These are phyloP conservation scores for cucumber (Cucumis sativus) DNA, from an alignment of 306 rosid species.

Conservation along the genomic window Cucumber_9930_V3 NC_026655.2:7300001-7300500, in stretches of 20 bases:
- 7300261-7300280: neutral
- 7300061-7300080: slow-evolving; percentile 99
- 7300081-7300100: slow-evolving; percentile 92
- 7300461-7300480: neutral
- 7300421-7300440: too few relatives aligned
- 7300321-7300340: neutral
- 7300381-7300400: too few relatives aligned
- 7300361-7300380: neutral
- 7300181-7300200: slow-evolving; percentile 92
- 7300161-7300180: slow-evolving; percentile 89
- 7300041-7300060: slow-evolving; percentile 95
- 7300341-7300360: neutral
- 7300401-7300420: too few relatives aligned
- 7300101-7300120: slow-evolving; percentile 72
- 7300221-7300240: neutral
- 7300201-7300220: neutral
- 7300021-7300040: slow-evolving; percentile 82
- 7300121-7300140: slow-evolving; percentile 67
- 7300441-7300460: neutral
- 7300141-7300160: slow-evolving; percentile 88
- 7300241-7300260: neutral
- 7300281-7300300: neutral
- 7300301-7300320: neutral
- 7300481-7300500: neutral
- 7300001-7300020: slow-evolving; percentile 77